Evolutionary conservation across 2,329 filamentous ascomycete genomes (phyloP).

Genomic region (Tolypocladium inflatum): DNA sequence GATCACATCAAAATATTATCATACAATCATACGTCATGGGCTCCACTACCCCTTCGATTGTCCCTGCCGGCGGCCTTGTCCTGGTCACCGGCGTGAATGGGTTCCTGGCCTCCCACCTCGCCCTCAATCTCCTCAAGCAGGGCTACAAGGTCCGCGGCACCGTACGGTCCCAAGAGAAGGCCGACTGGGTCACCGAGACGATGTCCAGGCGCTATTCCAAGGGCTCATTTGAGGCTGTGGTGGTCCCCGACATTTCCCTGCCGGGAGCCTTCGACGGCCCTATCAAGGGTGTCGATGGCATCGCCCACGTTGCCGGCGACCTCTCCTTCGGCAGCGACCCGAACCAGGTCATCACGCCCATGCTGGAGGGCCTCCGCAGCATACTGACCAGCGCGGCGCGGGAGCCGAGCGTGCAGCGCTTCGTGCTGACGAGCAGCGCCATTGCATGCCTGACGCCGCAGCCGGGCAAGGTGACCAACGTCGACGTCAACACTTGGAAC

Average conservation of each 20-base stretch:
- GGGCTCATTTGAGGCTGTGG: constrained; percentile 17
- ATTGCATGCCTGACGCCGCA: constrained; percentile 10
- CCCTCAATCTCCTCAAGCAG: constrained; percentile 21
- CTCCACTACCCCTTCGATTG: too few species aligned
- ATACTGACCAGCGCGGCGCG: constrained; percentile 20
- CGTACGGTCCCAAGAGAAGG: constrained; percentile 4
- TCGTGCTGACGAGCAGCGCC: constrained; percentile 29
- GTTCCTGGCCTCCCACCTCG: constrained; percentile 28
- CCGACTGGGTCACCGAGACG: constrained; percentile 13
- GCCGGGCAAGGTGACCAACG: constrained; percentile 3
- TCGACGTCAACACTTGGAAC: constrained; percentile 23
- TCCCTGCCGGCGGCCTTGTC: constrained; percentile 9
- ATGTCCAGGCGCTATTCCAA: constrained; percentile 18
- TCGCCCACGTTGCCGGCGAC: constrained; percentile 17
- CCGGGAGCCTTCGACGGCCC: constrained; percentile 12
- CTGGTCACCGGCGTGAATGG: constrained; percentile 32
- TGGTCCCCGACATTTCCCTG: constrained; percentile 20
- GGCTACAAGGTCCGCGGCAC: constrained; percentile 34
- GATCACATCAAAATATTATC: too few species aligned
- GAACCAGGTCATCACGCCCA: constrained; percentile 21
- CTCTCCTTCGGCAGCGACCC: constrained; percentile 22
- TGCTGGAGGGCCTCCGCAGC: constrained; percentile 13
- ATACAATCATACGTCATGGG: too few species aligned
- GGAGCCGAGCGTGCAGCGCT: constrained; percentile 21
- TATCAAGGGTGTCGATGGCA: constrained; percentile 8